A percentile compares a stretch with the other conserved stretches of the same genome.
phyloP scores from a whole-genome alignment of 495 filamentous ascomycete genomes.

The Saxophila tyrrhenica region DNA sequence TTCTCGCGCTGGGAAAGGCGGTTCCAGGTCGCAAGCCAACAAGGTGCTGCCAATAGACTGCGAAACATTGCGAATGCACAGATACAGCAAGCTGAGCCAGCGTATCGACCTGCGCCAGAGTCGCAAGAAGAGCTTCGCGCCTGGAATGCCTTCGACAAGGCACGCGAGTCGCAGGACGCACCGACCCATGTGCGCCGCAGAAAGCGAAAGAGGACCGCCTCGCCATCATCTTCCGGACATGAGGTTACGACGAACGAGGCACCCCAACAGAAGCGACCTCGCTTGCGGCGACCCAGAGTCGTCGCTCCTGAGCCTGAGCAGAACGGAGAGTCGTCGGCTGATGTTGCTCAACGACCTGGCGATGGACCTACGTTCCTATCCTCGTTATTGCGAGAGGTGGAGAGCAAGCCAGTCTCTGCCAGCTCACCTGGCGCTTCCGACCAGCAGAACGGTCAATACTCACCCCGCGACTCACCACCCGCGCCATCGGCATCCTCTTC shows the following conservation, averaged over 20 bases:
- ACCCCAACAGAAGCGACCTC: conserved; percentile 73
- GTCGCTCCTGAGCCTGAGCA: conserved; percentile 31
- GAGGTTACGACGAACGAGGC: conserved; percentile 45
- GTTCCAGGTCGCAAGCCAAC: conserved; percentile 63
- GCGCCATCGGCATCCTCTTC: conserved; percentile 60
- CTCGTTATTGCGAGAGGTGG: conserved; percentile 76
- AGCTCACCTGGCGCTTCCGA: conserved; percentile 15
- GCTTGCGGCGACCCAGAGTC: conserved; percentile 49
- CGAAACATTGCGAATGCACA: conserved; percentile 40
- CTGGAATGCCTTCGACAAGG: conserved; percentile 82
- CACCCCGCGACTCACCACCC: conserved; percentile 56
- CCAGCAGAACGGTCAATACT: conserved; percentile 19
- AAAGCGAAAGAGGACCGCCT: conserved; percentile 68
- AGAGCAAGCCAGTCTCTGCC: conserved; percentile 48
- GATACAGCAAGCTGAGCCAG: conserved; percentile 15
- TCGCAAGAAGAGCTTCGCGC: conserved; percentile 69
- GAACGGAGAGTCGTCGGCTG: conserved; percentile 30
- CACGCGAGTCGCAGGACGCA: conserved; percentile 46
- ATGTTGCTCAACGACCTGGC: conserved; percentile 21
- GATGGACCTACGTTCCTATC: conserved; percentile 59
- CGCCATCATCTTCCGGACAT: conserved; percentile 49
- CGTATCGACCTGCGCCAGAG: conserved; percentile 46
- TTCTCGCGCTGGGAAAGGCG: conserved; percentile 67
- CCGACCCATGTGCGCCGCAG: conserved; percentile 37
- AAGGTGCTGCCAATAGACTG: conserved; percentile 52